Evolutionary conservation across 768 basidiomycete species (phyloP).

Genomic region (Suillus alpinus): DNA sequence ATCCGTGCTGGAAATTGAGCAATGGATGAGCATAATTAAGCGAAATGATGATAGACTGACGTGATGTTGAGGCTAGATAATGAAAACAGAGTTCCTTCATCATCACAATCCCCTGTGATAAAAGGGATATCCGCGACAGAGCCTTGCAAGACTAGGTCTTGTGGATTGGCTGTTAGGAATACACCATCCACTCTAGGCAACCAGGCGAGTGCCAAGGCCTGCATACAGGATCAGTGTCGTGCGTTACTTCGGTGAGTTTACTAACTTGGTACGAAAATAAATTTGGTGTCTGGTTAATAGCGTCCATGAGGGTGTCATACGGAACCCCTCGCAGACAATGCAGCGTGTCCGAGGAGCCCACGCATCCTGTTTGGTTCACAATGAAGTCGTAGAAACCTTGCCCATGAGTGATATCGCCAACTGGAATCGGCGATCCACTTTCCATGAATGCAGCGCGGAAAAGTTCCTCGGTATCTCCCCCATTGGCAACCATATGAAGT

Average conservation of each 20-base stretch:
- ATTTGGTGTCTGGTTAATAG: conserved; percentile 31
- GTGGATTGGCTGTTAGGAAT: conserved; percentile 34
- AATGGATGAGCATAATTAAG: neutral
- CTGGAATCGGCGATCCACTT: conserved; percentile 34
- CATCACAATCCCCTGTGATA: conserved; percentile 35
- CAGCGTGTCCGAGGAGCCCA: conserved; percentile 23
- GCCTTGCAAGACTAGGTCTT: conserved; percentile 32
- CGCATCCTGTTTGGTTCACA: conserved; percentile 29
- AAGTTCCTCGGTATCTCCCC: conserved; percentile 20
- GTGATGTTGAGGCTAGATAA: conserved; percentile 47
- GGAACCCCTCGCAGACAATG: conserved; percentile 34
- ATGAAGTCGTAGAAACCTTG: conserved; percentile 31
- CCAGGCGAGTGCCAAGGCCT: conserved; percentile 31
- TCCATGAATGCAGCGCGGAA: conserved; percentile 36
- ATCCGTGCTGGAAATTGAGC: conserved; percentile 16
- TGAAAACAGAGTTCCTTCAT: conserved; percentile 45
- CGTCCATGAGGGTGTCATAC: conserved; percentile 26
- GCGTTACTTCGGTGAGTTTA: neutral
- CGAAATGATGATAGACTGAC: conserved; percentile 23
- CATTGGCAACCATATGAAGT: conserved; percentile 28
- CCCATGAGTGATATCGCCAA: conserved; percentile 17
- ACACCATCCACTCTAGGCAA: conserved; percentile 38
- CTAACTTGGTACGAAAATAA: conserved; percentile 32
- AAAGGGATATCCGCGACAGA: conserved; percentile 25
- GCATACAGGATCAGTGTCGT: neutral